A percentile compares a stretch with the other conserved stretches of the same genome.
Conservation (phyloP, 768 basidiomycete species). For the Tricholoma furcatifolium region DNA sequence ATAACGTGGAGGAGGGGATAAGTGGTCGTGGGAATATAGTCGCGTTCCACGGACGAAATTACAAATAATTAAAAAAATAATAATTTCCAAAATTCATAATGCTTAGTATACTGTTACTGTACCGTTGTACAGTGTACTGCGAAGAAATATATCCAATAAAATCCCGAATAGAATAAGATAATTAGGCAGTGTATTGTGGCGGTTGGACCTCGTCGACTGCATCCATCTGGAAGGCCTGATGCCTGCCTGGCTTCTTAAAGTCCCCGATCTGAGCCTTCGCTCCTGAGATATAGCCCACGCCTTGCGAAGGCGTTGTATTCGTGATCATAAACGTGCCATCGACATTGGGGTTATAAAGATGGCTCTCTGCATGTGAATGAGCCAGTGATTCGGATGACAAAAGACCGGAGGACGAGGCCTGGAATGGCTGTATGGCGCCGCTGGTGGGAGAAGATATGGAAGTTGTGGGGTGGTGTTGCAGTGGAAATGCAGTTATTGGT, state of each 20-base stretch:
- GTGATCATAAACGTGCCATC: not conserved
- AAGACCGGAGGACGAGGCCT: not conserved
- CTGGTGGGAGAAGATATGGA: too few relatives aligned
- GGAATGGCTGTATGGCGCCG: not conserved
- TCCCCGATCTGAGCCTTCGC: slow-evolving; percentile 1
- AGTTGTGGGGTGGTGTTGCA: too few relatives aligned
- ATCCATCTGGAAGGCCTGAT: too few relatives aligned
- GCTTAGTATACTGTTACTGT: too few relatives aligned
- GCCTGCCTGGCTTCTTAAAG: not conserved
- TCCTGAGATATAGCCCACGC: not conserved
- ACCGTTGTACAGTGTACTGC: too few relatives aligned
- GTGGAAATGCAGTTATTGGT: too few relatives aligned
- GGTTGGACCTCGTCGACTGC: too few relatives aligned
- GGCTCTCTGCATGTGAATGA: not conserved
- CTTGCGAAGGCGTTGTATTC: not conserved
- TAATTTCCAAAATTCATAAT: not conserved
- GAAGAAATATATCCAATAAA: too few relatives aligned
- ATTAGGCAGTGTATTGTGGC: too few relatives aligned
- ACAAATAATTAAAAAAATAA: not conserved
- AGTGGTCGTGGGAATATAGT: slow-evolving; percentile 16
- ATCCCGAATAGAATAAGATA: too few relatives aligned
- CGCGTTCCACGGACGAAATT: slow-evolving; percentile 1
- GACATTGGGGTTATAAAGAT: not conserved
- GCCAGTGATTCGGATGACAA: not conserved
- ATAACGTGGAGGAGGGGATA: slow-evolving; percentile 12